Conservation (phyloP, 805 yeast species). For the Ogataea naganishii region DNA sequence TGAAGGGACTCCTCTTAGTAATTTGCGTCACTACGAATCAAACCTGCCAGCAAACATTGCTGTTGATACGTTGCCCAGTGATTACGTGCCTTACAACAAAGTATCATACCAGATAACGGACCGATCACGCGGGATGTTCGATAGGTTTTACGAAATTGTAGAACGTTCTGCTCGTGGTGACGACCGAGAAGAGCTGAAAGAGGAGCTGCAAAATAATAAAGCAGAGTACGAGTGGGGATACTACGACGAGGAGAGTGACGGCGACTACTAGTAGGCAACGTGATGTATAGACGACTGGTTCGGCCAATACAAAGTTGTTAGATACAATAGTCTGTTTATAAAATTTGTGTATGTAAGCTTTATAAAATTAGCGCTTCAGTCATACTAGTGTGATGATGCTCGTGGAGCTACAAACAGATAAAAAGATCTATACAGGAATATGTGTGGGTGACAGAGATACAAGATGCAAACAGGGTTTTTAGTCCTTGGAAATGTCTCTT, state of each 20-base stretch:
- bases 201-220: constrained; percentile 34
- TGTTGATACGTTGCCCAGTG: constrained; percentile 25
- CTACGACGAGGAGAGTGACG: constrained; percentile 35
- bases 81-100: constrained; percentile 8
- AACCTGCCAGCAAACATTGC: constrained; percentile 8
- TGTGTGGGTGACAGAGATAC: too few species aligned
- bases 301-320: too few species aligned
- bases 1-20: constrained; percentile 12
- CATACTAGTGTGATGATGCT: too few species aligned
- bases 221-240: constrained; percentile 45
- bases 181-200: constrained; percentile 46
- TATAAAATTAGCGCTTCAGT: too few species aligned
- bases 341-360: background rate
- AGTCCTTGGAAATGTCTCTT: constrained; percentile 47
- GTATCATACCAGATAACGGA: constrained; percentile 15
- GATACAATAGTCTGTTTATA: background rate
- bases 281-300: too few species aligned
- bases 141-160: constrained; percentile 17
- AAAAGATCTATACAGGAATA: too few species aligned
- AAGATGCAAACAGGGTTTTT: constrained; percentile 2
- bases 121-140: constrained; percentile 13
- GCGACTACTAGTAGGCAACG: constrained; percentile 26
- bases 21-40: constrained; percentile 8
- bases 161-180: constrained; percentile 26
- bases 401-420: too few species aligned